Base-by-base conservation (phyloP, 176 grass and related monocot genomes). In the Juncus effusus region DNA sequence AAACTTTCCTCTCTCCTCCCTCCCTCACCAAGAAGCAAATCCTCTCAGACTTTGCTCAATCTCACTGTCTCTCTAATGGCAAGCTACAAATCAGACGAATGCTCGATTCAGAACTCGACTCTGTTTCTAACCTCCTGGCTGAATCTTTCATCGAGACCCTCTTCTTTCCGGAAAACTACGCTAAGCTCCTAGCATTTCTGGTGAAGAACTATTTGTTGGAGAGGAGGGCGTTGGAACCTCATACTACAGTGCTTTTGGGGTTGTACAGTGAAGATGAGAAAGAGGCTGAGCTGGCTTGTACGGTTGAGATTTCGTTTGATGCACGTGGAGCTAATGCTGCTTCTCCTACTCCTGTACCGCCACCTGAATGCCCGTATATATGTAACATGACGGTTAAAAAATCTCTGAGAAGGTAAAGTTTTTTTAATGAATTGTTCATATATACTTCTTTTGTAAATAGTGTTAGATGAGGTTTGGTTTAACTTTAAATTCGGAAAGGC, bases 301-400 rank as follows among this genome's bases (percentile, higher is more conserved):
- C 79, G 0, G 87, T 87, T 11, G 93, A 96, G 88, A 86, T 91
- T 7, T 91, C 93, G 5, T 83, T 96, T 56, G 74, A 96, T 42
- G 84, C 74, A 6, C 38, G 82, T 38, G 84, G 92, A 55, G 87
- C 87, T 41, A 89, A 81, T 52, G 85, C 79, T 4, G 70, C 82
- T 8, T 68, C 70, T 38, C 87, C 92, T 38, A 96, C 82, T 49
- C 93, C 93, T 5, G 60, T 76, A 0, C 87, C 93, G 0, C 93
- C 85, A 35, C 54, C 53, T 0, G 85, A 96, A 5, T 96, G 60
- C 65, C 93, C 93, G 3, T 91, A 96, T 80, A 81, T 96, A 50
- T 91, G 82, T 83, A 96, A 96, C 85, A 97, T 97, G 93, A 83
- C 93, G 47, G 85, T 97, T 10, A 89, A 75, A 62, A 86, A 82